Conservation (phyloP, 148 eudicot genomes). For the Talinum fruticosum region DNA sequence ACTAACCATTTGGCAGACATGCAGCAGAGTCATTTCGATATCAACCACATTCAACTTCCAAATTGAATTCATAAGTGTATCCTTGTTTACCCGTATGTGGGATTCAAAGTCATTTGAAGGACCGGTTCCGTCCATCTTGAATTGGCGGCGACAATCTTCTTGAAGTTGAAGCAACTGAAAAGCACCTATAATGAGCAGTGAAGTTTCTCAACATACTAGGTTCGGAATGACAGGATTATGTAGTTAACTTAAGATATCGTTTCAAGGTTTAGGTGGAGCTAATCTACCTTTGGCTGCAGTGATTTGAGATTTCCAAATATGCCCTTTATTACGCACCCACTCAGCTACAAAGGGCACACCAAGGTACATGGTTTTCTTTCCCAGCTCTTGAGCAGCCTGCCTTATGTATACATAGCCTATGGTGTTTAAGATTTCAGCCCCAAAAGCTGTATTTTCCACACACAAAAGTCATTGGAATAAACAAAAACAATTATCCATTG, state of each 20-base stretch:
- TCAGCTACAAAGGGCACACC: constrained; percentile 92
- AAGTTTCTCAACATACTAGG: not conserved
- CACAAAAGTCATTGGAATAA: not conserved
- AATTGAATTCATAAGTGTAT: constrained; percentile 74
- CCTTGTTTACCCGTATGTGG: constrained; percentile 61
- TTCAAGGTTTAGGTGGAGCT: not conserved
- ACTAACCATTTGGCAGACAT: constrained; percentile 89
- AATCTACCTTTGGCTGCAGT: constrained; percentile 89
- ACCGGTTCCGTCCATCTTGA: constrained; percentile 61
- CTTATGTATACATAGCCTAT: constrained; percentile 90
- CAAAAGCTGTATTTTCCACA: constrained; percentile 57
- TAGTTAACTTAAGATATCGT: not conserved
- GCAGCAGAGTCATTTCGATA: constrained; percentile 83
- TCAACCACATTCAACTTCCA: constrained; percentile 98
- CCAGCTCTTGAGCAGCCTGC: constrained; percentile 93
- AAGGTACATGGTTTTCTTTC: constrained; percentile 82
- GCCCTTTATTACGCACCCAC: constrained; percentile 94
- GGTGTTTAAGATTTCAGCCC: constrained; percentile 64
- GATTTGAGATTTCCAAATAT: constrained; percentile 85
- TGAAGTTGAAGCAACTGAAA: constrained; percentile 90
- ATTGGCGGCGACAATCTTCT: constrained; percentile 65
- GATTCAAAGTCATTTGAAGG: constrained; percentile 64
- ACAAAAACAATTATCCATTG: not conserved
- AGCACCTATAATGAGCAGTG: constrained; percentile 51
- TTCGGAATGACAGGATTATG: not conserved